Evolutionary conservation across 306 rosid genomes (phyloP), one percentile per base, ranked within the genome.

Genomic region (Malus sieversii): DNA sequence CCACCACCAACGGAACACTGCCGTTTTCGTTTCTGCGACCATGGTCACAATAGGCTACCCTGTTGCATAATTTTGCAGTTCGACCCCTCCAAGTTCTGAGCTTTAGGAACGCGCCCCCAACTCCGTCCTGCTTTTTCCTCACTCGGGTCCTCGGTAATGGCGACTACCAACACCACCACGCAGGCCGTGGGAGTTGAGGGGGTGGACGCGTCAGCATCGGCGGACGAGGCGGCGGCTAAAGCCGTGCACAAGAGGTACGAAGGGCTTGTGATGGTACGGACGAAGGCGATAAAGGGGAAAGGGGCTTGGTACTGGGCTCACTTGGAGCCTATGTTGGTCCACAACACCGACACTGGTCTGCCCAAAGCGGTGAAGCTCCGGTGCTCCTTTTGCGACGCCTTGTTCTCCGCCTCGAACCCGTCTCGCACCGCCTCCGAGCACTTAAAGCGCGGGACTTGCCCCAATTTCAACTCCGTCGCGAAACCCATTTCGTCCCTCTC

Each of bases 241-340:
- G 82, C 91, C 38, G 87, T 87, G 59, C 86, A 86, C 38, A 94
- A 94, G 70, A 89, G 98, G 25, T 94, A 85, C 79, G 97, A 94
- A 74, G 97, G 98, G 16, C 68, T 94, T 61, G 80, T 90, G 10
- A 86, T 77, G 91, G 98, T 94, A 62, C 90, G 98, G 42, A 88
- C 80, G 68, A 94, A 94, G 71, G 98, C 98, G 18, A 82, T 94
- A 67, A 94, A 90, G 78, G 98, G 98, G 0, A 94, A 94, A 83
- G 98, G 98, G 6, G 98, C 98, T 23, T 94, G 98, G 98, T 94
- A 94, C 71, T 94, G 98, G 98, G 82, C 84, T 11, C 98, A 91
- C 89, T 70, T 94, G 18, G 97, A 94, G 76, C 98, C 98, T 62
- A 30, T 94, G 25, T 80, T 94, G 40, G 83, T 88, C 58, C 91